Base-by-base conservation (phyloP, 495 filamentous ascomycete genomes). In the Margaritispora aquatica region DNA sequence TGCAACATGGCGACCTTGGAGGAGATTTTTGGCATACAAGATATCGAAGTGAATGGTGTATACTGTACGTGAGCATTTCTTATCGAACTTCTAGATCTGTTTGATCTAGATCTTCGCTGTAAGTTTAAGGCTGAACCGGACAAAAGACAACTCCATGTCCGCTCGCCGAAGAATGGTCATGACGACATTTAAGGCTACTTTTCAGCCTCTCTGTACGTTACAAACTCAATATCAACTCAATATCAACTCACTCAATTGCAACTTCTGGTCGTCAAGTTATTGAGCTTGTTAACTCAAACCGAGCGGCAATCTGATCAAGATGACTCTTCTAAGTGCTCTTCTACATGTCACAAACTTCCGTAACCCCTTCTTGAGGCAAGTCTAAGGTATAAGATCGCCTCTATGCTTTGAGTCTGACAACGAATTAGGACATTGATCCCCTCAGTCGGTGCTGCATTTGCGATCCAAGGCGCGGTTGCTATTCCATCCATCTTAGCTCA, bases 311-410 rank as follows among this genome's bases (percentile, higher is more conserved):
- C 15, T 34, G 29, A 5, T n/a, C 38, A 51, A 54, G 17, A 84
- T 80, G 78, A 62, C 78, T 19, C 63, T 84, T 51, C 66, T 84
- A 17, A 69, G 72, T 27, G 67, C 64, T 57, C 67, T 87, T 63
- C 77, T 86, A 41, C 74, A 74, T 62, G 62, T 75, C 17, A 85
- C 82, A 51, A 78, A 79, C 66, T 85, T 79, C 71, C 73, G 73
- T 51, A 78, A 66, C 60, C 81, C 84, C 22, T 78, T 87, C 63
- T 75, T 87, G 20, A 78, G 77, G 58, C 56, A 19, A 26, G 27
- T 49, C 2, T 21, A n/a, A 20, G 1, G n/a, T 20, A 38, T 23
- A 17, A 2, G 24, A 21, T 10, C 20, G 22, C n/a, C 2, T 47
- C 29, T 5, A 22, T 17, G 9, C n/a, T n/a, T n/a, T n/a, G 34